Conservation (phyloP, 345 rosid genomes). For the Passiflora organensis region DNA sequence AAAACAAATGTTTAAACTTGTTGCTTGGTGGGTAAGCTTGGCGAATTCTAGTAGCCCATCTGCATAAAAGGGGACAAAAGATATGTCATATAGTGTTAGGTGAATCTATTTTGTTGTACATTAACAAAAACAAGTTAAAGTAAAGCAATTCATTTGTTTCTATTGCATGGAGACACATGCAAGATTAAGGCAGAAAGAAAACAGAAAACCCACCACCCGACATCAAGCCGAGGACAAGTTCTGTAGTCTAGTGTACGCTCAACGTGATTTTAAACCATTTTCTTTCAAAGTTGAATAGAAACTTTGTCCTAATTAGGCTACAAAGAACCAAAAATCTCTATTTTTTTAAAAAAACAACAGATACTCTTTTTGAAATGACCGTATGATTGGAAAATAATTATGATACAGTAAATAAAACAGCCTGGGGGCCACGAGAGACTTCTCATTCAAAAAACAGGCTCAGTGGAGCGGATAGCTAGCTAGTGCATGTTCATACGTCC, state of each 20-base stretch:
- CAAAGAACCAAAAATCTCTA: not conserved
- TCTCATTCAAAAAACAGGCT: not conserved
- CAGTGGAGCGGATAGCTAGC: not conserved
- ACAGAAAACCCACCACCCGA: slow-evolving; percentile 15
- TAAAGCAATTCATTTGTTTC: slow-evolving; percentile 13
- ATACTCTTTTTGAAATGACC: not conserved
- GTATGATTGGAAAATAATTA: slow-evolving; percentile 14
- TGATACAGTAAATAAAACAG: not conserved
- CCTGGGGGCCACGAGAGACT: not conserved
- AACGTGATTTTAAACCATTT: not conserved
- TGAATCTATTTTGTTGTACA: slow-evolving; percentile 19
- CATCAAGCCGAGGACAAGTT: slow-evolving; percentile 25
- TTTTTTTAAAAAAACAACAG: not conserved
- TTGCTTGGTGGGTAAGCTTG: not conserved
- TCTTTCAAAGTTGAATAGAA: slow-evolving; percentile 8
- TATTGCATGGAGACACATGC: slow-evolving; percentile 16
- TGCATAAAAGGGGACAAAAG: slow-evolving; percentile 25
- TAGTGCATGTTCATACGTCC: slow-evolving; percentile 16
- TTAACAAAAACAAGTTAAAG: slow-evolving; percentile 12
- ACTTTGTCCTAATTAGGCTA: not conserved
- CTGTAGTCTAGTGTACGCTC: slow-evolving; percentile 18
- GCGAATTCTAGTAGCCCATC: not conserved
- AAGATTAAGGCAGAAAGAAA: slow-evolving; percentile 10
- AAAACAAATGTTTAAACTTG: too few species aligned
- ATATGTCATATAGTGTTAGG: slow-evolving; percentile 18